Percentiles rank a stretch among this genome's conserved stretches.
Evolutionary conservation across 2,329 filamentous ascomycete genomes (phyloP).

Genomic region (Claviceps sp.): DNA sequence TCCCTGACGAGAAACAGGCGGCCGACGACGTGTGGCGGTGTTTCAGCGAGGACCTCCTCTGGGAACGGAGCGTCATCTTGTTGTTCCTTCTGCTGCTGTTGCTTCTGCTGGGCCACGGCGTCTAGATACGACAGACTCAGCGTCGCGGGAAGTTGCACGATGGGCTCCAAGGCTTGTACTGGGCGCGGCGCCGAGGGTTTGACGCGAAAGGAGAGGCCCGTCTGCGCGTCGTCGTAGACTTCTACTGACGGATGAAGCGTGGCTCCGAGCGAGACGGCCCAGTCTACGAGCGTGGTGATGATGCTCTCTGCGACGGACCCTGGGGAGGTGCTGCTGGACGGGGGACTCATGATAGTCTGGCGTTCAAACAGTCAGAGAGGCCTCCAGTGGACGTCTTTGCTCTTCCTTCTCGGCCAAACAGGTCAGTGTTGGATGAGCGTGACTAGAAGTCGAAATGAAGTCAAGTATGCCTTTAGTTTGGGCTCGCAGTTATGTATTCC

Average conservation of each 20-base stretch:
- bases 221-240: conserved; percentile 35
- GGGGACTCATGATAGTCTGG: too few species aligned
- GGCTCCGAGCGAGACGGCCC: conserved; percentile 34
- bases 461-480: too few species aligned
- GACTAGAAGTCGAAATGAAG: too few species aligned
- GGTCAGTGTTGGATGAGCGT: too few species aligned
- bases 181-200: conserved; percentile 16
- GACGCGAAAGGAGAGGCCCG: conserved; percentile 42
- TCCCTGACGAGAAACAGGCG: conserved; percentile 59
- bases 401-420: too few species aligned
- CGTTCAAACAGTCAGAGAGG: too few species aligned
- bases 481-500: too few species aligned
- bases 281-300: conserved; percentile 27
- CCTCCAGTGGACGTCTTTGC: too few species aligned
- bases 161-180: conserved; percentile 24
- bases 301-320: conserved; percentile 8
- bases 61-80: conserved; percentile 25
- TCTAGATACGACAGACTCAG: conserved; percentile 47
- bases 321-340: too few species aligned
- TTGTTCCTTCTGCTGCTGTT: background rate
- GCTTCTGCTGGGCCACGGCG: conserved; percentile 21
- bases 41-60: conserved; percentile 30
- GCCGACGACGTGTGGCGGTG: conserved; percentile 45
- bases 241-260: conserved; percentile 37
- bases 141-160: conserved; percentile 38